Conservation (phyloP, 225 moss, liverwort and hornwort species). For the Polytrichum commune region DNA sequence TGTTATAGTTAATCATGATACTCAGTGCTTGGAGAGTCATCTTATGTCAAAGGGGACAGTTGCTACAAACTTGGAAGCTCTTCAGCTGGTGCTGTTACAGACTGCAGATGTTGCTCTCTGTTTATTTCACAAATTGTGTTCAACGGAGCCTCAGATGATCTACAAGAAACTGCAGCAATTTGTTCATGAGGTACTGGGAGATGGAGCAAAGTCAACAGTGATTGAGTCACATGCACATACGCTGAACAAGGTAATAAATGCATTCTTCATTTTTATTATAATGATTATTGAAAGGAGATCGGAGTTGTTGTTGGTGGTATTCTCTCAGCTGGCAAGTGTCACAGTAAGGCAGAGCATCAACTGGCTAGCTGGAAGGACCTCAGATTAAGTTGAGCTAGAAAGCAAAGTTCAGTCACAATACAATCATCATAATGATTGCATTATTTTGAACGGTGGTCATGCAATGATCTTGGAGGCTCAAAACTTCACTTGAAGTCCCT, state of each 20-base stretch:
- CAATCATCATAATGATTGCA: too few species aligned
- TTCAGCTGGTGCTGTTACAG: slow-evolving; percentile 63
- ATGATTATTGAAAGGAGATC: too few species aligned
- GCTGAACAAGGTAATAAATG: slow-evolving; percentile 5
- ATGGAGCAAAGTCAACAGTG: slow-evolving; percentile 6
- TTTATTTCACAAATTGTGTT: slow-evolving; percentile 34
- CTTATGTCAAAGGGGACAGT: slow-evolving; percentile 32
- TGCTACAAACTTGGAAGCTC: slow-evolving; percentile 42
- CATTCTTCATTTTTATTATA: neutral
- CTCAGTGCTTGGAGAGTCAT: slow-evolving; percentile 47
- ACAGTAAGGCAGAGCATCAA: too few species aligned
- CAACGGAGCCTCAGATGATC: slow-evolving; percentile 23
- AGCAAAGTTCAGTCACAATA: too few species aligned
- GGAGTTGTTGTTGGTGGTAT: too few species aligned
- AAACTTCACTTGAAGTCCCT: too few species aligned
- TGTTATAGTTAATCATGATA: slow-evolving; percentile 40
- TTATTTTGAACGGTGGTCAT: too few species aligned
- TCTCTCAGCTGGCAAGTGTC: too few species aligned
- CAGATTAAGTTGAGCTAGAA: too few species aligned
- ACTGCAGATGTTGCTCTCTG: slow-evolving; percentile 46
- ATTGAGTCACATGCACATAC: neutral
- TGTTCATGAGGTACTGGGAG: slow-evolving; percentile 19
- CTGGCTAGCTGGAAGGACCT: too few species aligned
- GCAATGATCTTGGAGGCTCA: too few species aligned
- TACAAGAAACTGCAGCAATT: slow-evolving; percentile 32